These are phyloP conservation scores for Boeremia lycopersici DNA, from an alignment of 2,329 filamentous ascomycete genomes.

Conservation along the genomic window DNA sequence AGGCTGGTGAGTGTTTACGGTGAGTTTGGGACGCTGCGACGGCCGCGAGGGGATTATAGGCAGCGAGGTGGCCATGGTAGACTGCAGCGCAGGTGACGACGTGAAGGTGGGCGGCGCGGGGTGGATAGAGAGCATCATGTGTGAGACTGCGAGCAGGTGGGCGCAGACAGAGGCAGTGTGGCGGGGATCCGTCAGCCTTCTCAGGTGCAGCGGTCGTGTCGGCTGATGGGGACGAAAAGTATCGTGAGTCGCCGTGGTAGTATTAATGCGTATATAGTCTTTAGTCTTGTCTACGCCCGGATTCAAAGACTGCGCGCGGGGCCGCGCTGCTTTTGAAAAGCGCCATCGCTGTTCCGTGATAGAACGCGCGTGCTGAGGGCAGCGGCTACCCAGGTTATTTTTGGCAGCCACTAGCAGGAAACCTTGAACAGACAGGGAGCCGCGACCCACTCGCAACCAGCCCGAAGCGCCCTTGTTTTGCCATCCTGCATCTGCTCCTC, in stretches of 20 bases:
- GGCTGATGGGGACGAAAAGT: conserved; percentile 3
- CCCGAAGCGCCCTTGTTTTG: conserved; percentile 16
- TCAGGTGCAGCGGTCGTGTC: conserved; percentile 18
- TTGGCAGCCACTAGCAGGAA: conserved; percentile 9
- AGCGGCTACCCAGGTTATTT: conserved; percentile 13
- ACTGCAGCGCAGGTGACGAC: conserved; percentile 37
- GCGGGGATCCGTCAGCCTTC: conserved; percentile 16
- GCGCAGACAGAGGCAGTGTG: conserved; percentile 14
- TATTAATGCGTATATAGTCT: not conserved
- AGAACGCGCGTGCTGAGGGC: conserved; percentile 7
- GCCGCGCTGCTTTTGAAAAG: conserved; percentile 14
- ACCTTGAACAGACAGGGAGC: conserved; percentile 7
- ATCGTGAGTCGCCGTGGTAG: not conserved
- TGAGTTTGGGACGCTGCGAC: conserved; percentile 61
- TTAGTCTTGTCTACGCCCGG: not conserved
- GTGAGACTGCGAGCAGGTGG: conserved; percentile 16
- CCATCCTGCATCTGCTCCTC: conserved; percentile 6
- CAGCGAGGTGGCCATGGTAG: conserved; percentile 53
- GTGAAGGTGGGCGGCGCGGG: conserved; percentile 35
- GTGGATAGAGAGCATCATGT: conserved; percentile 49
- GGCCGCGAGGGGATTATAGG: conserved; percentile 50
- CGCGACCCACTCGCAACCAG: conserved; percentile 7
- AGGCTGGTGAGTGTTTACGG: conserved; percentile 61
- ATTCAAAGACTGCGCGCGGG: conserved; percentile 9
- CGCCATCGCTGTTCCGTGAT: conserved; percentile 12